phyloP scores from a whole-genome alignment of 1,284 basidiomycete species.

The Blastosporella zonata region DNA sequence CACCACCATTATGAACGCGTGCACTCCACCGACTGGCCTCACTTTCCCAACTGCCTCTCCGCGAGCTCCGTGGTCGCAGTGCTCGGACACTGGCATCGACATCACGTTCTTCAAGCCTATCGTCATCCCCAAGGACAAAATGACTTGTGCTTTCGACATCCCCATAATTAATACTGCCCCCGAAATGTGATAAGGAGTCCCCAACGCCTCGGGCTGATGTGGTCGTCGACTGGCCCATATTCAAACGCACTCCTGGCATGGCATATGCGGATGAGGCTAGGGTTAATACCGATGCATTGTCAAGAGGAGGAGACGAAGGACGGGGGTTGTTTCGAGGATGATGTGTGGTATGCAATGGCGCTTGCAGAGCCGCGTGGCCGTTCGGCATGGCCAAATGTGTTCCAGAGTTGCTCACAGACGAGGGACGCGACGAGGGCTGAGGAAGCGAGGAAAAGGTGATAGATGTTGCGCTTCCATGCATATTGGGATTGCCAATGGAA shows the following conservation, averaged over 20 bases:
- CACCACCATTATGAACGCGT: conserved; percentile 47
- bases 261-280: conserved; percentile 91
- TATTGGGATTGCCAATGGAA: conserved; percentile 41
- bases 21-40: conserved; percentile 83
- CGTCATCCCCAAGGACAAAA: conserved; percentile 59
- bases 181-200: conserved; percentile 72
- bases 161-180: conserved; percentile 49
- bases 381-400: conserved; percentile 21
- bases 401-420: conserved; percentile 37
- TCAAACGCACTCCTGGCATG: conserved; percentile 48
- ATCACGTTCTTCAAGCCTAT: conserved; percentile 62
- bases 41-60: conserved; percentile 82
- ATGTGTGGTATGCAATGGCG: conserved; percentile 84
- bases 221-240: conserved; percentile 40
- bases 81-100: conserved; percentile 78
- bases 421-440: conserved; percentile 48
- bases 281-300: conserved; percentile 91
- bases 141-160: conserved; percentile 67
- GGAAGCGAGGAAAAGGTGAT: conserved; percentile 71
- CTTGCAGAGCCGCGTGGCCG: conserved; percentile 48
- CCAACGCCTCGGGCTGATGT: conserved; percentile 50
- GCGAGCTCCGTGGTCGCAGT: conserved; percentile 73
- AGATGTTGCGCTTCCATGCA: conserved; percentile 47
- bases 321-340: conserved; percentile 95
- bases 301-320: conserved; percentile 83